Percentiles rank a stretch among this genome's conserved stretches.
Conservation (phyloP, 176 grass and related monocot species). For the Hordeum marinum region DNA sequence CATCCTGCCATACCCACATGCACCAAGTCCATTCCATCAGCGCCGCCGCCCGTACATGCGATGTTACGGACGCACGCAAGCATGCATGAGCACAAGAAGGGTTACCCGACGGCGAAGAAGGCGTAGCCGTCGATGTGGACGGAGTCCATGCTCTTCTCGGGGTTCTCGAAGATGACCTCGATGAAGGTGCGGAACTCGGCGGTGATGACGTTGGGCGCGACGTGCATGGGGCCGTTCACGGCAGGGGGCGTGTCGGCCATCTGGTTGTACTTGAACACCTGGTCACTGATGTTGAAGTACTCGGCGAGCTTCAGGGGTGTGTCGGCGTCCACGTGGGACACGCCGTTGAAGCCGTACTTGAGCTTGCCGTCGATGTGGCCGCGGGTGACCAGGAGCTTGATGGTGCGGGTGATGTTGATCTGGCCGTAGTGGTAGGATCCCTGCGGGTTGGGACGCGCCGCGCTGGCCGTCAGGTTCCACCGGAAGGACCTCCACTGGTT, state of each 20-base stretch:
- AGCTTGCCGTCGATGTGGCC: slow-evolving; percentile 46
- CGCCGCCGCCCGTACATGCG: background rate
- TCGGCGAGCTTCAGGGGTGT: slow-evolving; percentile 74
- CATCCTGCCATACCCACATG: slow-evolving; percentile 26
- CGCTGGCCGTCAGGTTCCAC: slow-evolving; percentile 96
- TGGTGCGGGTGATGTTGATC: slow-evolving; percentile 93
- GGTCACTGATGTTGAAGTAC: slow-evolving; percentile 61
- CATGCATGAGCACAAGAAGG: background rate
- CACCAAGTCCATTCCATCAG: background rate
- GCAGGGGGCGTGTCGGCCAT: slow-evolving; percentile 43
- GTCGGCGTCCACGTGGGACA: slow-evolving; percentile 55
- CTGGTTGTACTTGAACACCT: slow-evolving; percentile 62
- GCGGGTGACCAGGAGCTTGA: slow-evolving; percentile 51
- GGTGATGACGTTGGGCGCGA: slow-evolving; percentile 57
- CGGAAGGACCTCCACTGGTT: slow-evolving; percentile 91
- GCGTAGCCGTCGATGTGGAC: slow-evolving; percentile 84
- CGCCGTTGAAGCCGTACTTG: slow-evolving; percentile 53
- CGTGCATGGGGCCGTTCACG: background rate
- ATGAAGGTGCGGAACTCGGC: slow-evolving; percentile 81
- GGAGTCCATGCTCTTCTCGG: slow-evolving; percentile 70
- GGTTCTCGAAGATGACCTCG: slow-evolving; percentile 88
- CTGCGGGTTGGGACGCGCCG: slow-evolving; percentile 92
- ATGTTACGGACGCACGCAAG: no score
- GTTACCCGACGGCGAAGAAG: slow-evolving; percentile 83
- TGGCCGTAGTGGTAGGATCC: slow-evolving; percentile 93